These are phyloP conservation scores for Colletotrichum eremochloae DNA, from an alignment of 2,329 filamentous ascomycete genomes.

Conservation along the genomic window DNA sequence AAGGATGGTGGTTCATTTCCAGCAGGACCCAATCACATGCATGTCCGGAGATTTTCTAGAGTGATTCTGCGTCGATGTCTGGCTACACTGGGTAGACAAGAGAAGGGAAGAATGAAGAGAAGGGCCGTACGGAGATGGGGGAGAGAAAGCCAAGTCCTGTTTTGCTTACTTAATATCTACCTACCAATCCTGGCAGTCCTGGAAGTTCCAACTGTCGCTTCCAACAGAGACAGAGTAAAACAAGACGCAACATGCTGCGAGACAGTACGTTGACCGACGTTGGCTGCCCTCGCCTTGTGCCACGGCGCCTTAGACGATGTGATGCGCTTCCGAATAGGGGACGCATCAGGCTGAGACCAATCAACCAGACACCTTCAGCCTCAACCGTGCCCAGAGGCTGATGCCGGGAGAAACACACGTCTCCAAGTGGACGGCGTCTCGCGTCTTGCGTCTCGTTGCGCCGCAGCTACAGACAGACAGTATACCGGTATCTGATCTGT, in stretches of 20 bases:
- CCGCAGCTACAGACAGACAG: background rate
- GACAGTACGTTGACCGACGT: no score
- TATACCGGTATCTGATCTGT: no score
- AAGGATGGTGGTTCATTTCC: background rate
- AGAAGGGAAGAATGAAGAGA: background rate
- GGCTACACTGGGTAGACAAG: no score
- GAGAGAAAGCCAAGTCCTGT: no score
- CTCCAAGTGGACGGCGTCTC: background rate
- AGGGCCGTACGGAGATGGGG: no score
- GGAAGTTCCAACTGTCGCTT: background rate
- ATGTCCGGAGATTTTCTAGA: background rate
- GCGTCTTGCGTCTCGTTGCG: background rate
- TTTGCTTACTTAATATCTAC: no score
- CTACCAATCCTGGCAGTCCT: no score
- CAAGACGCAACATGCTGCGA: background rate
- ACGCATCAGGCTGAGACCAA: background rate
- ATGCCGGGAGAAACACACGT: background rate
- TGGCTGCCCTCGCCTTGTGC: background rate
- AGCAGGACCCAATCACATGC: constrained; percentile 2
- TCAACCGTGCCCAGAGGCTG: background rate
- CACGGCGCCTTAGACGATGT: background rate
- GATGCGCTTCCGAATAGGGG: background rate
- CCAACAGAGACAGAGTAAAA: no score
- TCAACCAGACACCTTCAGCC: background rate
- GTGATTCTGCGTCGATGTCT: background rate